Evolutionary conservation across 108 stramenopile genomes (phyloP), one percentile per base, ranked within the genome.

Genomic region (Aurantiochytrium sp.): DNA sequence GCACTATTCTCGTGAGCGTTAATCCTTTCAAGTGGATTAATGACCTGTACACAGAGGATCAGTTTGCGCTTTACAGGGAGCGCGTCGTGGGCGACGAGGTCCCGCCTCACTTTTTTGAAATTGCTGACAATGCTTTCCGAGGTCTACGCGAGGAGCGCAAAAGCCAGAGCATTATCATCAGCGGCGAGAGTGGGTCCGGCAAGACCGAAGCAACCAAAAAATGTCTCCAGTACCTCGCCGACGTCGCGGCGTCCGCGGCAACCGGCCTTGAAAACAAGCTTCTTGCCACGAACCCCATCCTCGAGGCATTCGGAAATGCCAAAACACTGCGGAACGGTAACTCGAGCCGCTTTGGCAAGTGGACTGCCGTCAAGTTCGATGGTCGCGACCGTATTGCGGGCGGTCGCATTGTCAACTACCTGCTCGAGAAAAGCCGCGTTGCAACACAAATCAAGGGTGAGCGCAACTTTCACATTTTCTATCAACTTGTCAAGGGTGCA

Each of bases 271-370:
- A 99, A 96, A 93, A 97, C 88, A 95, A 96, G 44, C 97, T 94
- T 10, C 92, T 99, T 76, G 97, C 97, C 88, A 95, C 97, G n/a
- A 99, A 99, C 91, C 99, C 99, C 49, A 96, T 99, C 47, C 90
- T 99, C 60, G 99, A 99, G 93, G 97, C 98, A 18, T 99, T 99
- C 92, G 99, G 99, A 18, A 99, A 99, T 90, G 99, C 99, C 91
- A 96, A 97, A 88, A 99, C 99, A 5, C 92, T 99, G 5, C 29
- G 72, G 19, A 91, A 91, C 60, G 45, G 89, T 25, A 91, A 91
- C 87, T 90, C 89, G 83, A 55, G 49, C 47, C 58, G 91, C 47
- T 91, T 91, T 57, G 91, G 91, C 44, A 91, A 91, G 89, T 91
- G 60, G 69, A 89, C 89, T 55, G 89, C 53, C 5, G 87, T 92